Conservation (phyloP, 805 yeast species). For the Ogataea zsoltii region DNA sequence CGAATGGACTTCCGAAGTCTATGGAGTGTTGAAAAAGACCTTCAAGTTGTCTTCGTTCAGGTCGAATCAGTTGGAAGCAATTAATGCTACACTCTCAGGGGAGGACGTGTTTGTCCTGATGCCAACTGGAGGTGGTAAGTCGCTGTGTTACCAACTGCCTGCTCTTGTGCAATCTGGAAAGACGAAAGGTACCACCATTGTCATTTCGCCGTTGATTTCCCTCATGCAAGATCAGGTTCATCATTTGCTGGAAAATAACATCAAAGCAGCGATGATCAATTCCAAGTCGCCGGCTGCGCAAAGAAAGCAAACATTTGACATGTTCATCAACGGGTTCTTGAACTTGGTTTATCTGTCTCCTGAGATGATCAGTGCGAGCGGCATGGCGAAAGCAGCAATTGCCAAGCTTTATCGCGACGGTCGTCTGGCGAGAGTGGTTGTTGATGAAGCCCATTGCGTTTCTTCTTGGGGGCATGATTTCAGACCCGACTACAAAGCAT, state of each 20-base stretch:
- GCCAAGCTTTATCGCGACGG: slow-evolving; percentile 52
- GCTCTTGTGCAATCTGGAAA: slow-evolving; percentile 76
- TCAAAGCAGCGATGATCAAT: slow-evolving; percentile 85
- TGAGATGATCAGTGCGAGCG: slow-evolving; percentile 84
- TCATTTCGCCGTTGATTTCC: slow-evolving; percentile 91
- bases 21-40: slow-evolving; percentile 50
- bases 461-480: slow-evolving; percentile 99
- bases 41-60: slow-evolving; percentile 73
- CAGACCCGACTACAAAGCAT: slow-evolving; percentile 88
- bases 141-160: slow-evolving; percentile 92
- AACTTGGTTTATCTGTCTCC: slow-evolving; percentile 88
- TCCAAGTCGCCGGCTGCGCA: slow-evolving; percentile 70
- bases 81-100: slow-evolving; percentile 73
- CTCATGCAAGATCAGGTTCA: slow-evolving; percentile 97
- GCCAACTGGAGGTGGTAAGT: slow-evolving; percentile 99
- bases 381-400: slow-evolving; percentile 65
- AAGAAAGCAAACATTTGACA: slow-evolving; percentile 58
- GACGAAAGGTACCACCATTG: slow-evolving; percentile 84
- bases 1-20: slow-evolving; percentile 73
- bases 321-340: slow-evolving; percentile 64
- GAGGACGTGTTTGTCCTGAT: slow-evolving; percentile 90
- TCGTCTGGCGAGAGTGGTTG: slow-evolving; percentile 79
- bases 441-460: slow-evolving; percentile 98
- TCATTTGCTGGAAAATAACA: slow-evolving; percentile 64
- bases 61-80: slow-evolving; percentile 82